phyloP scores from a whole-genome alignment of 208 protist species.

The Trypanosoma caninum region DNA sequence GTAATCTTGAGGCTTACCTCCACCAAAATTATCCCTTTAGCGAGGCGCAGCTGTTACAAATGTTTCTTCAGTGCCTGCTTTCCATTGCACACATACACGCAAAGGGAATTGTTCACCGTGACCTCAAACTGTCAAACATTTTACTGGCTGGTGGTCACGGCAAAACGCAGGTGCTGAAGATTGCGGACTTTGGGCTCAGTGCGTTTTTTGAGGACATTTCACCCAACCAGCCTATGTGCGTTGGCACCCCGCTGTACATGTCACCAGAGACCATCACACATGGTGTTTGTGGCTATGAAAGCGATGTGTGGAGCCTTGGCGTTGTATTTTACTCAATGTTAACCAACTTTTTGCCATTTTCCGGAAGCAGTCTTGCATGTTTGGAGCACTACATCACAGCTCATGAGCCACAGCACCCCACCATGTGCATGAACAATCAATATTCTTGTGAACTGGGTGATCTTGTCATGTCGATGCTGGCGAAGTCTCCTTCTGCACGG shows the following conservation, averaged over 20 bases:
- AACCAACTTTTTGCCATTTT: constrained; percentile 21
- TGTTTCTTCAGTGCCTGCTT: constrained; percentile 25
- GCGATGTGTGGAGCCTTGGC: constrained; percentile 41
- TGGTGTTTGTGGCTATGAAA: constrained; percentile 15
- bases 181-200: constrained; percentile 72
- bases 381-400: constrained; percentile 7
- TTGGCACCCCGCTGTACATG: constrained; percentile 28
- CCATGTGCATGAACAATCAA: background rate
- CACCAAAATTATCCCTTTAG: background rate
- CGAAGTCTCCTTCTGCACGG: constrained; percentile 8
- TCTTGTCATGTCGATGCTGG: constrained; percentile 27
- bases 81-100: constrained; percentile 30
- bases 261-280: constrained; percentile 17
- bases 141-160: constrained; percentile 43
- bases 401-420: constrained; percentile 13
- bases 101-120: constrained; percentile 67
- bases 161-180: constrained; percentile 29
- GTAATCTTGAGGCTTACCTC: constrained; percentile 22
- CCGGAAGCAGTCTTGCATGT: background rate
- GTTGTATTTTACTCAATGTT: constrained; percentile 33
- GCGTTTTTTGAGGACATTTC: constrained; percentile 3
- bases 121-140: constrained; percentile 93
- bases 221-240: background rate
- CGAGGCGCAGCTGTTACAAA: constrained; percentile 5
- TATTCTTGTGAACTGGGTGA: constrained; percentile 22